phyloP scores from a whole-genome alignment of 2,329 filamentous ascomycete species.

The Colletotrichum acutatum region DNA sequence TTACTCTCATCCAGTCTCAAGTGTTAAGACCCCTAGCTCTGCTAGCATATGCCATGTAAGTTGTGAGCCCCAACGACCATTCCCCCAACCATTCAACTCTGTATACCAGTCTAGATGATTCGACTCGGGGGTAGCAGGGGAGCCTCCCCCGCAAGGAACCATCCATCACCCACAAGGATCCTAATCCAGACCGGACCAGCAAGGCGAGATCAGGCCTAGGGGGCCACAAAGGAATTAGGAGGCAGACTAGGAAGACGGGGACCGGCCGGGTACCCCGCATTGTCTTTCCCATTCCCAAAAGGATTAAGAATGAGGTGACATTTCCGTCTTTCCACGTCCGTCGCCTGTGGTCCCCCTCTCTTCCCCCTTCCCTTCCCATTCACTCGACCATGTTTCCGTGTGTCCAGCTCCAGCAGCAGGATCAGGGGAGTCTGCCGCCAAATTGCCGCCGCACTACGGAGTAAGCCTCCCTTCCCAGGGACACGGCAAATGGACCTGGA shows the following conservation, averaged over 20 bases:
- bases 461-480: neutral
- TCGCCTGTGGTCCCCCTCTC: constrained; percentile 21
- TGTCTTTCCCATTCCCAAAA: constrained; percentile 26
- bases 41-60: neutral
- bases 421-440: constrained; percentile 28
- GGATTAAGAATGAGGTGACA: constrained; percentile 35
- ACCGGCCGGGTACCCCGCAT: constrained; percentile 29
- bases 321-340: constrained; percentile 26
- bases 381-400: constrained; percentile 31
- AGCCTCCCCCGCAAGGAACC: neutral
- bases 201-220: neutral
- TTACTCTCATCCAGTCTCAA: neutral
- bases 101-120: neutral
- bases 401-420: constrained; percentile 30
- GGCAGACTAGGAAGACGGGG: neutral
- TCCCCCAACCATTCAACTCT: neutral
- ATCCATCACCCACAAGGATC: constrained; percentile 13
- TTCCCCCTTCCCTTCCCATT: constrained; percentile 1
- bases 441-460: constrained; percentile 16
- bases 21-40: neutral
- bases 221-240: neutral
- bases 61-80: neutral
- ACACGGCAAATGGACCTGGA: constrained; percentile 27
- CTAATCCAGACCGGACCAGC: neutral
- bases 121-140: constrained; percentile 14